Evolutionary conservation across 2,329 filamentous ascomycete genomes (phyloP).

Genomic region (Hymenoscyphus linearis): DNA sequence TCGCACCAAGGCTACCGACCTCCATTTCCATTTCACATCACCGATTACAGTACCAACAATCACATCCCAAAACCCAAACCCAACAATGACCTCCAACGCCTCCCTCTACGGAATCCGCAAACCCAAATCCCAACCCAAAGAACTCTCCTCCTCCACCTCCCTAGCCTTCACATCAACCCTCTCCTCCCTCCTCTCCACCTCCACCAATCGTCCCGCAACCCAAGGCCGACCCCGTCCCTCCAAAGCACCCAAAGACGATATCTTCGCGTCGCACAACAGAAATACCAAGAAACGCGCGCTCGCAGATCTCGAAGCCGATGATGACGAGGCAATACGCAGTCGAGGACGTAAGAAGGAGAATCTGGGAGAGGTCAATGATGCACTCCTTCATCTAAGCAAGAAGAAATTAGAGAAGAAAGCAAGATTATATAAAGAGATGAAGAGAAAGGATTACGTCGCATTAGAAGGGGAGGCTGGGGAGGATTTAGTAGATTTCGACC

Average conservation of each 20-base stretch:
- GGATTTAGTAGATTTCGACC: constrained; percentile 85
- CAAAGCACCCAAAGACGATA: constrained; percentile 54
- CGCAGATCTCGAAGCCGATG: constrained; percentile 47
- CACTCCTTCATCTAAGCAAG: constrained; percentile 57
- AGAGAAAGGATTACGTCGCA: constrained; percentile 71
- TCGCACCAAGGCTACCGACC: too few species aligned
- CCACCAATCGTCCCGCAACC: constrained; percentile 35
- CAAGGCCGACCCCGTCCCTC: constrained; percentile 47
- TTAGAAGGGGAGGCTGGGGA: constrained; percentile 49
- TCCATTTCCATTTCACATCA: neutral
- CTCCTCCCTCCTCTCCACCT: constrained; percentile 68
- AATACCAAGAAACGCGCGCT: constrained; percentile 57
- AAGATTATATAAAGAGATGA: constrained; percentile 81
- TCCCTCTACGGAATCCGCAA: constrained; percentile 73
- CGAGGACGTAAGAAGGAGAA: constrained; percentile 53
- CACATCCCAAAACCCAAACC: neutral
- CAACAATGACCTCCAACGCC: constrained; percentile 44
- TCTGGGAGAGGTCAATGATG: constrained; percentile 55
- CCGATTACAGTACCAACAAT: neutral
- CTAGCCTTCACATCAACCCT: constrained; percentile 88
- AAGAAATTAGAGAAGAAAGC: constrained; percentile 88
- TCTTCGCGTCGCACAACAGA: constrained; percentile 64
- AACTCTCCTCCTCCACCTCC: constrained; percentile 65
- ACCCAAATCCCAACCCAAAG: constrained; percentile 60
- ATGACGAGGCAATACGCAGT: constrained; percentile 39